These are phyloP conservation scores for Botryotinia globosa DNA, from an alignment of 2,329 filamentous ascomycete species.

Conservation along the genomic window DNA sequence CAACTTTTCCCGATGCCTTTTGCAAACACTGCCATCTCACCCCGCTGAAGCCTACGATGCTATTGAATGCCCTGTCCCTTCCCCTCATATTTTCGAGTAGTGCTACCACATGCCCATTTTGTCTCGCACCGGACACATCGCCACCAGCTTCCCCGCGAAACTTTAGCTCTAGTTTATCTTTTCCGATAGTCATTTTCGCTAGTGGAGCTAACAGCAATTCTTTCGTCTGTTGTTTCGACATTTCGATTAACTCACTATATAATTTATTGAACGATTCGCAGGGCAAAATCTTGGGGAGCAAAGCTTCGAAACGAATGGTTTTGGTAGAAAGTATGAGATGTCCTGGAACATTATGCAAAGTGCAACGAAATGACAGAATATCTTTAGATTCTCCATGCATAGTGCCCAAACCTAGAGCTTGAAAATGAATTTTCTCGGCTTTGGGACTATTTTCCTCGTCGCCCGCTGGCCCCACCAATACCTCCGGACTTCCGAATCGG, in stretches of 20 bases:
- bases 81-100: slow-evolving; percentile 35
- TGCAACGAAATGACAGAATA: slow-evolving; percentile 27
- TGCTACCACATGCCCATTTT: slow-evolving; percentile 21
- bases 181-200: slow-evolving; percentile 23
- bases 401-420: neutral
- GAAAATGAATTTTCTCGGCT: neutral
- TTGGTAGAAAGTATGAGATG: slow-evolving; percentile 25
- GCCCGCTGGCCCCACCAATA: neutral
- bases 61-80: slow-evolving; percentile 41
- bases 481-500: neutral
- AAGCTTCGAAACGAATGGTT: slow-evolving; percentile 22
- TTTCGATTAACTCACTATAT: slow-evolving; percentile 25
- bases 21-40: slow-evolving; percentile 39
- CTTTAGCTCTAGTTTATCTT: slow-evolving; percentile 26
- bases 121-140: slow-evolving; percentile 16
- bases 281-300: slow-evolving; percentile 1
- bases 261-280: slow-evolving; percentile 21
- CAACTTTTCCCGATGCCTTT: neutral
- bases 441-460: neutral
- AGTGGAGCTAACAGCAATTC: slow-evolving; percentile 22
- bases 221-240: slow-evolving; percentile 26
- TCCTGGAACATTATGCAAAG: slow-evolving; percentile 22
- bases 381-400: neutral
- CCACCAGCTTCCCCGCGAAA: slow-evolving; percentile 19
- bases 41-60: slow-evolving; percentile 40